Conservation (phyloP, 2,329 filamentous ascomycete genomes). For the Trichoderma atrobrunneum region DNA sequence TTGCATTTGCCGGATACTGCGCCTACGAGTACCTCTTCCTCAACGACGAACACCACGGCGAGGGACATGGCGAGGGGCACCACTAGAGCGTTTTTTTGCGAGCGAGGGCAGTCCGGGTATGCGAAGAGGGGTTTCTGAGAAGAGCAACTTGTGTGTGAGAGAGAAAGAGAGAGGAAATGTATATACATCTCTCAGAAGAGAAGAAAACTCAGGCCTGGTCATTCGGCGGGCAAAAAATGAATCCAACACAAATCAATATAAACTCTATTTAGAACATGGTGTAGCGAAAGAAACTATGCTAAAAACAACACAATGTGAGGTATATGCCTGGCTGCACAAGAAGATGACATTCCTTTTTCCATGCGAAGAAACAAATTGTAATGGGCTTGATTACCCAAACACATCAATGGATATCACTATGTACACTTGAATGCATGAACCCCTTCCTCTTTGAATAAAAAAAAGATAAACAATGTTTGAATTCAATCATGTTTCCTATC, state of each 20-base stretch:
- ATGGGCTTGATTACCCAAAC: neutral
- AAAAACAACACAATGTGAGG: neutral
- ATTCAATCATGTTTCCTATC: constrained; percentile 17
- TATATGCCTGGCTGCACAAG: neutral
- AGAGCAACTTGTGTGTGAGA: neutral
- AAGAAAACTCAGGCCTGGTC: neutral
- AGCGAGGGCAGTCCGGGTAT: constrained; percentile 3
- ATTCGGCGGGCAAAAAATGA: constrained; percentile 5
- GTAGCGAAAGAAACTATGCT: neutral
- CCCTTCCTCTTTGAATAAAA: neutral
- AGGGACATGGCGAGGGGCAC: constrained; percentile 55
- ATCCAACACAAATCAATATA: neutral
- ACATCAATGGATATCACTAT: neutral
- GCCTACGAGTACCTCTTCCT: constrained; percentile 86
- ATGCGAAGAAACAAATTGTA: neutral
- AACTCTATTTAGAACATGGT: neutral
- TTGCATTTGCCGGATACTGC: constrained; percentile 88
- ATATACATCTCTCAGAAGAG: constrained; percentile 13
- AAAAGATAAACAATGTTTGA: neutral
- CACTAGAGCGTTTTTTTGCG: constrained; percentile 43
- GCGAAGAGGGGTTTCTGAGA: constrained; percentile 21
- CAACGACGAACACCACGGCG: constrained; percentile 61
- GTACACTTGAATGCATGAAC: neutral
- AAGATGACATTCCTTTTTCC: neutral
- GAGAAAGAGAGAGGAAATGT: constrained; percentile 10